Conservation (phyloP, 2,329 filamentous ascomycete species). For the Sporothrix mexicana region DNA sequence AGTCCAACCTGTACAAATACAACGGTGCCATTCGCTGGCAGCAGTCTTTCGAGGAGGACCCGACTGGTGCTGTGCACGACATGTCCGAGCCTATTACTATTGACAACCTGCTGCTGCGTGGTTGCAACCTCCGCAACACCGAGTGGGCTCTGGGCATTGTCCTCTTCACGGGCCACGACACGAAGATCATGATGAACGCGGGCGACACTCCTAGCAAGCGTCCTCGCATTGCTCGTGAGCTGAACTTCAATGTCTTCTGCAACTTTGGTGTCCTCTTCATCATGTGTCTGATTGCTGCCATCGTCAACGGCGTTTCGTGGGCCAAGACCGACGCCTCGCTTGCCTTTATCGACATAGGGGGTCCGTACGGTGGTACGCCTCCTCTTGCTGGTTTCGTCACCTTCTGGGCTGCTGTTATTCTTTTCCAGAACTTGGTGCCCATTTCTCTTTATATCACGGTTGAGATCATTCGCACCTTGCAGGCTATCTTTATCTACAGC, state of each 20-base stretch:
- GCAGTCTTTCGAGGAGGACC: constrained; percentile 68
- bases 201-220: constrained; percentile 95
- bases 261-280: constrained; percentile 89
- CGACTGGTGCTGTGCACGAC: constrained; percentile 66
- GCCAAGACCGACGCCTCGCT: constrained; percentile 74
- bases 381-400: constrained; percentile 89
- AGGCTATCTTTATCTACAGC: constrained; percentile 97
- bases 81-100: constrained; percentile 95
- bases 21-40: constrained; percentile 88
- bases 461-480: constrained; percentile 90
- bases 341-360: constrained; percentile 80
- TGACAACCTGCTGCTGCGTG: constrained; percentile 92
- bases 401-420: constrained; percentile 92
- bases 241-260: constrained; percentile 97
- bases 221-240: constrained; percentile 84
- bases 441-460: constrained; percentile 98
- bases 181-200: constrained; percentile 99
- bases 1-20: constrained; percentile 95
- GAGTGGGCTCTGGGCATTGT: constrained; percentile 95
- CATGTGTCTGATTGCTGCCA: constrained; percentile 86
- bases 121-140: constrained; percentile 91
- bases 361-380: constrained; percentile 74
- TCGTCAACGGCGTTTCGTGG: constrained; percentile 87
- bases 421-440: constrained; percentile 98
- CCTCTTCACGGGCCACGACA: constrained; percentile 92